phyloP scores from a whole-genome alignment of 1,139 yeast species.

The Protomyces arabidopsidicola region DNA sequence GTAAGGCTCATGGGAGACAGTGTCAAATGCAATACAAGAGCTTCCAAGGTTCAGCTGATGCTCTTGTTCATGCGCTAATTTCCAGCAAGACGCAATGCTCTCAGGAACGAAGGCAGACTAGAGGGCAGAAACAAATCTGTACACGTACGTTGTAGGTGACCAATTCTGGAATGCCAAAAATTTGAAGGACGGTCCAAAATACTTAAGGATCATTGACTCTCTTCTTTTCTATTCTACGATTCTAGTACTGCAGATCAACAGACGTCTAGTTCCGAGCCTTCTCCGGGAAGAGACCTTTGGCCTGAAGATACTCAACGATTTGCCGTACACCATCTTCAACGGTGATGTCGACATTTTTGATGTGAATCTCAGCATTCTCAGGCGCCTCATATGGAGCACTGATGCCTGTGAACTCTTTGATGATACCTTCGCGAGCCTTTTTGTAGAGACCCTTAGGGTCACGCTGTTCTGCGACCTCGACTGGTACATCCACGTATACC shows the following conservation, averaged over 20 bases:
- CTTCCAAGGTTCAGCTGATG: too few species aligned
- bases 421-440: constrained; percentile 91
- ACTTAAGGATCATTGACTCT: too few species aligned
- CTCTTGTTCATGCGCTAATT: too few species aligned
- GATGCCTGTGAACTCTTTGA: constrained; percentile 83
- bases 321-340: constrained; percentile 76
- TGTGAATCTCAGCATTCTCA: constrained; percentile 70
- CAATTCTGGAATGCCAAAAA: too few species aligned
- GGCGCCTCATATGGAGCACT: constrained; percentile 97
- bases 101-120: too few species aligned
- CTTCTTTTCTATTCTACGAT: too few species aligned
- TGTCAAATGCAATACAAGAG: too few species aligned
- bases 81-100: too few species aligned
- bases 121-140: too few species aligned
- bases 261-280: neutral
- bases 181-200: too few species aligned
- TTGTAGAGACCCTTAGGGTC: constrained; percentile 96
- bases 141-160: too few species aligned
- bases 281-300: constrained; percentile 39
- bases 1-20: neutral
- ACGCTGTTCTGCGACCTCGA: constrained; percentile 89
- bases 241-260: too few species aligned
- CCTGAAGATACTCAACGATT: constrained; percentile 63
- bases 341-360: constrained; percentile 64
- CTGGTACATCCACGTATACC: constrained; percentile 86